Evolutionary conservation across 805 yeast genomes (phyloP).

Genomic region (Kurtzmaniella cleridarum): DNA sequence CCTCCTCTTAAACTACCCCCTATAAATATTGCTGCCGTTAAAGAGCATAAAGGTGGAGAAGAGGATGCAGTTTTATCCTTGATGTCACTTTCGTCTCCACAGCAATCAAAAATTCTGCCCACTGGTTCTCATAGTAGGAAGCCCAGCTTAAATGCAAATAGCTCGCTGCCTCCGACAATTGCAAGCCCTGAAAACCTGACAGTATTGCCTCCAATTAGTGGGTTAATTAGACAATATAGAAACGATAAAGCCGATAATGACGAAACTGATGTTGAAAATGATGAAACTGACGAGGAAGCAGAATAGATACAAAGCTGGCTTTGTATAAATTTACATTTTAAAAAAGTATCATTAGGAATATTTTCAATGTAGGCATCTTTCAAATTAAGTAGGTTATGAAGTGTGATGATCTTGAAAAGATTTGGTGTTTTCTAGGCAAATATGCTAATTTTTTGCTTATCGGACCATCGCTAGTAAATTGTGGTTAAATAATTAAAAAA

Average conservation of each 20-base stretch:
- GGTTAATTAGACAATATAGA: conserved; percentile 11
- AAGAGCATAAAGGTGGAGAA: conserved; percentile 1
- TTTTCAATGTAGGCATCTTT: too few relatives aligned
- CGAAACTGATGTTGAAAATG: conserved; percentile 32
- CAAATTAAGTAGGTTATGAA: too few relatives aligned
- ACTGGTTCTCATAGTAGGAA: conserved; percentile 19
- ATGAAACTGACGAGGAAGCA: conserved; percentile 19
- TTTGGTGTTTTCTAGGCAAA: too few relatives aligned
- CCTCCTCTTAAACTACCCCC: conserved; percentile 20
- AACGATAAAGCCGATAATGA: conserved; percentile 19
- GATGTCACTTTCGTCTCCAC: conserved; percentile 53
- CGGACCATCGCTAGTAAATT: too few relatives aligned
- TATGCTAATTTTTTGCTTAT: too few relatives aligned
- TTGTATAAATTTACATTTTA: neutral
- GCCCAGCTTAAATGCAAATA: conserved; percentile 30
- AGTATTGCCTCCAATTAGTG: conserved; percentile 26
- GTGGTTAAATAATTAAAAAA: too few relatives aligned
- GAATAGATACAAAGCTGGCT: too few relatives aligned
- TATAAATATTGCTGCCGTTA: conserved; percentile 17
- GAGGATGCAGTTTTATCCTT: conserved; percentile 53
- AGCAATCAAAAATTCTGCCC: conserved; percentile 18
- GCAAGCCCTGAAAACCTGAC: conserved; percentile 11
- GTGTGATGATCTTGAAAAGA: too few relatives aligned
- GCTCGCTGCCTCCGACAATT: conserved; percentile 9
- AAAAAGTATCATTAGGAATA: neutral